phyloP scores from a whole-genome alignment of 2,329 filamentous ascomycete species.

The Fusarium brevicatenulatum region DNA sequence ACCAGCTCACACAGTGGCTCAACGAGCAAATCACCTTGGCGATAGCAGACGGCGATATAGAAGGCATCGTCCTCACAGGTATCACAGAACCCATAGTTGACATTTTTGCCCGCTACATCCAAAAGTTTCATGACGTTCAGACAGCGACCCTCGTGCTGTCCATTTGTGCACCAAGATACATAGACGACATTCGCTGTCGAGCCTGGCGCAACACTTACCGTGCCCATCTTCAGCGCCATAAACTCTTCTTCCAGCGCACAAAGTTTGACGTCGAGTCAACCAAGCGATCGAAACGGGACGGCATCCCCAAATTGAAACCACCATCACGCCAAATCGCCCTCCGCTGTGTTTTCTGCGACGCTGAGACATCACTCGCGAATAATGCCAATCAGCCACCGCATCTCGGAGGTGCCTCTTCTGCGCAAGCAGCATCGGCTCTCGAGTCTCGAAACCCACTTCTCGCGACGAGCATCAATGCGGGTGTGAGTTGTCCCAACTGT shows the following conservation, averaged over 20 bases:
- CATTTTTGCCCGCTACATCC: constrained; percentile 79
- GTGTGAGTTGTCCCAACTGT: constrained; percentile 73
- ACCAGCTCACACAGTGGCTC: constrained; percentile 73
- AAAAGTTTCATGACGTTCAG: constrained; percentile 81
- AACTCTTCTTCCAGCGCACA: constrained; percentile 77
- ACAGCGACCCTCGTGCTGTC: constrained; percentile 80
- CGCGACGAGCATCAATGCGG: constrained; percentile 66
- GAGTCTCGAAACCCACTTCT: constrained; percentile 65
- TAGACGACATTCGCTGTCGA: constrained; percentile 78
- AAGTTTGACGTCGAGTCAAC: constrained; percentile 83
- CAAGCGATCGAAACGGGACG: constrained; percentile 72
- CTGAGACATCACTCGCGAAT: constrained; percentile 63
- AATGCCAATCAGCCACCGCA: constrained; percentile 36
- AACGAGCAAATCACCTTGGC: constrained; percentile 70
- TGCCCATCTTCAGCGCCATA: constrained; percentile 77
- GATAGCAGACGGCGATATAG: constrained; percentile 74
- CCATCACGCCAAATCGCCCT: constrained; percentile 77
- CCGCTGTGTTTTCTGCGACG: constrained; percentile 80
- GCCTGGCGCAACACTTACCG: constrained; percentile 80
- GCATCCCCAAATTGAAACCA: constrained; percentile 55
- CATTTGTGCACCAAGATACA: constrained; percentile 78
- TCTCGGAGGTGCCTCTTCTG: constrained; percentile 16
- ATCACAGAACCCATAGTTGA: constrained; percentile 78
- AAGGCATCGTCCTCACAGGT: constrained; percentile 81
- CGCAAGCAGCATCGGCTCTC: constrained; percentile 42